Evolutionary conservation across 179 eudicot species (phyloP).

Genomic region (Drosera spatulata): DNA sequence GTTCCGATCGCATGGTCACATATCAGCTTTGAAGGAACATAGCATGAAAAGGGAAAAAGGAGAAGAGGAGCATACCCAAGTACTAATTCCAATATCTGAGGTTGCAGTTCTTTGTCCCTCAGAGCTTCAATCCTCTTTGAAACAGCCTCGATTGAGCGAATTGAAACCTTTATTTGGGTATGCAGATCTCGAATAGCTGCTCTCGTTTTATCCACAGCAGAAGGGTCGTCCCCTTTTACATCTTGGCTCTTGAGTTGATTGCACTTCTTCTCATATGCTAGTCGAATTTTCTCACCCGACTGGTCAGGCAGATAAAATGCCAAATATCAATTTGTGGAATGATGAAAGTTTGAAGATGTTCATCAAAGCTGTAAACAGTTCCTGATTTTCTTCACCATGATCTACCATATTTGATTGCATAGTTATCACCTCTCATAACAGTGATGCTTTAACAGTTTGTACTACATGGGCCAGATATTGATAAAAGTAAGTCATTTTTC

Average conservation of each 20-base stretch:
- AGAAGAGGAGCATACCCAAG: constrained; percentile 51
- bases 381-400: constrained; percentile 1
- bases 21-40: too few species aligned
- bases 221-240: constrained; percentile 76
- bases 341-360: too few species aligned
- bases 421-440: too few species aligned
- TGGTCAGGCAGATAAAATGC: constrained; percentile 14
- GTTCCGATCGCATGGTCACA: too few species aligned
- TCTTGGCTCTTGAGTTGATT: constrained; percentile 66
- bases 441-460: background rate
- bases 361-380: too few species aligned
- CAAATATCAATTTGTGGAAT: background rate
- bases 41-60: background rate
- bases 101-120: constrained; percentile 83
- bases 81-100: constrained; percentile 74
- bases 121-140: constrained; percentile 90
- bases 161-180: constrained; percentile 89
- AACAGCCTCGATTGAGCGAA: constrained; percentile 81
- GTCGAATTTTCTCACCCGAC: constrained; percentile 79
- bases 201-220: constrained; percentile 64
- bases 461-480: background rate
- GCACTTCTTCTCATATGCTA: constrained; percentile 84
- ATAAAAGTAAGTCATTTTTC: too few species aligned
- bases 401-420: too few species aligned
- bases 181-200: constrained; percentile 64